These are phyloP conservation scores for Tricladium varicosporioides DNA, from an alignment of 2,329 filamentous ascomycete species.

Conservation along the genomic window DNA sequence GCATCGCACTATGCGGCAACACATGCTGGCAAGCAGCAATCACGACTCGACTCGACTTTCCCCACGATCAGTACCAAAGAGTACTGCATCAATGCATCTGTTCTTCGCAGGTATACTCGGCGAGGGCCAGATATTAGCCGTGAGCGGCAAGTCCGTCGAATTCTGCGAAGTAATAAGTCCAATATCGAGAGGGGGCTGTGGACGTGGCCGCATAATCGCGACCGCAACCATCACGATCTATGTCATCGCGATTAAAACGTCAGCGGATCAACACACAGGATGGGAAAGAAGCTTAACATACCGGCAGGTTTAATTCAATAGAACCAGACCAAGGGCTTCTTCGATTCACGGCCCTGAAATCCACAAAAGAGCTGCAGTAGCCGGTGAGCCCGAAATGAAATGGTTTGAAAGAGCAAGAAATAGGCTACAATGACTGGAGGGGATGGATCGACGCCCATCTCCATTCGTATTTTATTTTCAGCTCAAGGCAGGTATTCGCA, in stretches of 20 bases:
- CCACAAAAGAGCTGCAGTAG: neutral
- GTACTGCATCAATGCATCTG: too few relatives aligned
- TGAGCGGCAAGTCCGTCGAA: neutral
- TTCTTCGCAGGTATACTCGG: neutral
- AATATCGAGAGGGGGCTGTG: neutral
- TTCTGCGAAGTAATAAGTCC: neutral
- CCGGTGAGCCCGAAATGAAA: neutral
- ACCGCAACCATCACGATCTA: neutral
- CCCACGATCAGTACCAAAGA: too few relatives aligned
- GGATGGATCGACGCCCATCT: neutral
- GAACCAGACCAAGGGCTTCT: neutral
- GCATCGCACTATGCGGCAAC: too few relatives aligned
- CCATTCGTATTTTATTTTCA: neutral
- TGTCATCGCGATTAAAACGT: neutral
- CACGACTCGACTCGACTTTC: neutral
- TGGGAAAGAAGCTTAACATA: neutral
- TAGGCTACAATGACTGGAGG: neutral
- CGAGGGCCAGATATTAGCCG: neutral
- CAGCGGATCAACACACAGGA: neutral
- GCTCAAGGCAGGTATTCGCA: neutral
- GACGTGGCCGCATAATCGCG: neutral
- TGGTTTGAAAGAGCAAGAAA: neutral
- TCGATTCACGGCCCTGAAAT: neutral
- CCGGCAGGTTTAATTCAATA: neutral
- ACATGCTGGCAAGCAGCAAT: too few relatives aligned